Conservation (phyloP, 306 rosid species). For the Fagus crenata region DNA sequence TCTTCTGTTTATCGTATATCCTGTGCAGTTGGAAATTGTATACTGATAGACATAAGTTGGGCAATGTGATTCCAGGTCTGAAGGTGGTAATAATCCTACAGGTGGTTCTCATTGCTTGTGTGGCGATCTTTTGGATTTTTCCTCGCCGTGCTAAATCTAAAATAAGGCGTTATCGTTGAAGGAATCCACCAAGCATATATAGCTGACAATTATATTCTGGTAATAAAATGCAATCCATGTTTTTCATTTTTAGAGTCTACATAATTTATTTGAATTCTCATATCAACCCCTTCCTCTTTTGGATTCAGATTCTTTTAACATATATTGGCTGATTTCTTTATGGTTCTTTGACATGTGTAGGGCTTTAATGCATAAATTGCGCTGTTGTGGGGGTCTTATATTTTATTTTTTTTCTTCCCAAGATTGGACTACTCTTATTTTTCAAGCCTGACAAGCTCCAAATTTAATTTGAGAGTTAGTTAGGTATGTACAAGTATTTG, state of each 20-base stretch:
- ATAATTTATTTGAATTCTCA: background rate
- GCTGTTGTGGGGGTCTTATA: background rate
- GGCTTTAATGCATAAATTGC: background rate
- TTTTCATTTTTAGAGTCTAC: background rate
- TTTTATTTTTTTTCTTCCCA: background rate
- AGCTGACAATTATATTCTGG: conserved; percentile 34
- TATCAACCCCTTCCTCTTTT: background rate
- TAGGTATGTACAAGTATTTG: background rate
- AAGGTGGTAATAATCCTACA: conserved; percentile 59
- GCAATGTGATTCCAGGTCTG: conserved; percentile 53
- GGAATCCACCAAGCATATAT: conserved; percentile 17
- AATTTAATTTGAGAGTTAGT: background rate
- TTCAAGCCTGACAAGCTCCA: background rate
- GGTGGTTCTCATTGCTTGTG: conserved; percentile 39
- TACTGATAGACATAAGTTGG: conserved; percentile 16
- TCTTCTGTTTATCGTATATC: conserved; percentile 8
- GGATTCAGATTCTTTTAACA: background rate
- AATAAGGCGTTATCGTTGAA: conserved; percentile 46
- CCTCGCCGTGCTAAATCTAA: conserved; percentile 41
- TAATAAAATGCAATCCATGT: background rate
- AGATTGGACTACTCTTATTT: background rate
- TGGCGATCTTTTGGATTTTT: conserved; percentile 41
- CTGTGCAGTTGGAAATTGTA: conserved; percentile 13
- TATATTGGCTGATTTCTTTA: background rate
- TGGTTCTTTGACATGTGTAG: background rate